Conservation (phyloP, 1,284 basidiomycete genomes). For the Fereydounia khargensis region DNA sequence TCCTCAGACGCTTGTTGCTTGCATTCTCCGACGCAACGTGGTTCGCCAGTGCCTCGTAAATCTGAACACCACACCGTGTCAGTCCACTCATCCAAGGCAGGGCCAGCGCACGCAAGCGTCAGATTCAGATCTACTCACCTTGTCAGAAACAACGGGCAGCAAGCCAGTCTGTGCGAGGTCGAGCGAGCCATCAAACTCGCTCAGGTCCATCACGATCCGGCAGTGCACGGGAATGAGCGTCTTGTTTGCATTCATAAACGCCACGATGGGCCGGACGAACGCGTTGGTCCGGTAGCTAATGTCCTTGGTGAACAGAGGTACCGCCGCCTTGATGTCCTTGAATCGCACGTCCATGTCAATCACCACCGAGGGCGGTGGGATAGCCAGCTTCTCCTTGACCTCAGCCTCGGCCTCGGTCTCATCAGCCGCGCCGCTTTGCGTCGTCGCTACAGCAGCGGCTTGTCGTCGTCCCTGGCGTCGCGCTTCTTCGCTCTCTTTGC, state of each 20-base stretch:
- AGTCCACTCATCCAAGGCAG: no score
- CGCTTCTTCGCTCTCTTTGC: constrained; percentile 37
- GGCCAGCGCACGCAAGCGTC: constrained; percentile 1
- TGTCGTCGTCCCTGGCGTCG: constrained; percentile 13
- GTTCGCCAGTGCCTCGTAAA: constrained; percentile 54
- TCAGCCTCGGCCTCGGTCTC: constrained; percentile 8
- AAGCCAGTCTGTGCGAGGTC: constrained; percentile 55
- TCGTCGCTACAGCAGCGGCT: not conserved
- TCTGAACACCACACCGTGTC: no score
- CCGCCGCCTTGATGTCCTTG: constrained; percentile 90
- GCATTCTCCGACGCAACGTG: constrained; percentile 53
- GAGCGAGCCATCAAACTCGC: constrained; percentile 54
- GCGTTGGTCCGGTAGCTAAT: constrained; percentile 90
- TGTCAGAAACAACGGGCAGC: constrained; percentile 48
- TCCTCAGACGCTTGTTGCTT: constrained; percentile 40
- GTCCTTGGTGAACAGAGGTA: constrained; percentile 64
- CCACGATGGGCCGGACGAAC: constrained; percentile 93
- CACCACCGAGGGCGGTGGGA: constrained; percentile 61
- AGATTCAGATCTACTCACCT: constrained; percentile 25
- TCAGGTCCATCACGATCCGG: constrained; percentile 53
- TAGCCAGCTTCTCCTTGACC: constrained; percentile 11
- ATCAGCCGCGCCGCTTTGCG: not conserved
- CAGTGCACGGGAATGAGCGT: constrained; percentile 52
- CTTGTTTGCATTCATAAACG: constrained; percentile 70
- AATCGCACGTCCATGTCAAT: constrained; percentile 95